Conservation (phyloP, 768 basidiomycete genomes). For the Psilocybe subaeruginosa region DNA sequence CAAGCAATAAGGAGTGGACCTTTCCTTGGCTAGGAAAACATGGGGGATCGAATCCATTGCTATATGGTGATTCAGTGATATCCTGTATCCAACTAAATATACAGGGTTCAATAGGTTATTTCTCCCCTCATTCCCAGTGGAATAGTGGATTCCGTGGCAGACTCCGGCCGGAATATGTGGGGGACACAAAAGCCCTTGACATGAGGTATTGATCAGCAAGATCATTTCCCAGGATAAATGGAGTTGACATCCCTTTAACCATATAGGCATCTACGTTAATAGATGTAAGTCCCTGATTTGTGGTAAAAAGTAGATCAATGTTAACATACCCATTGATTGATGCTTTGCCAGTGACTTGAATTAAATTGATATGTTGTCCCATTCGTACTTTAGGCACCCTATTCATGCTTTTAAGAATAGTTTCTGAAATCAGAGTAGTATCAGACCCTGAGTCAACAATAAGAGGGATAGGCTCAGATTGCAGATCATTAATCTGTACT, state of each 20-base stretch:
- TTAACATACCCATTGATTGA: constrained; percentile 28
- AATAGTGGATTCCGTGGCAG: no score
- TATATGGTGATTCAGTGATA: not conserved
- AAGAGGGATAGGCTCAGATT: not conserved
- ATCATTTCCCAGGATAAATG: constrained; percentile 33
- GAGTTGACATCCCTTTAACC: constrained; percentile 28
- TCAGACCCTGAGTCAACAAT: not conserved
- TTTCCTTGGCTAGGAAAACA: not conserved
- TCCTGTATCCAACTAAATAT: no score
- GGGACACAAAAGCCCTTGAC: constrained; percentile 9
- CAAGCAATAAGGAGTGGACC: not conserved
- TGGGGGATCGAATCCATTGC: constrained; percentile 12
- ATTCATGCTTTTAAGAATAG: not conserved
- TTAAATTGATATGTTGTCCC: constrained; percentile 30
- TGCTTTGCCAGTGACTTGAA: constrained; percentile 33
- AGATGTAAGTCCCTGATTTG: constrained; percentile 21
- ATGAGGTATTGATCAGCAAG: constrained; percentile 33
- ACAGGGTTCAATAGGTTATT: no score
- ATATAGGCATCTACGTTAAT: constrained; percentile 31
- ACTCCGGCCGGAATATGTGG: no score
- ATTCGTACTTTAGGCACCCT: constrained; percentile 15
- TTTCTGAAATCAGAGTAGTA: not conserved
- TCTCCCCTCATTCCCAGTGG: no score
- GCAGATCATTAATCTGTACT: no score
- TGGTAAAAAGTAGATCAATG: constrained; percentile 26